Evolutionary conservation across 1,139 yeast genomes (phyloP).

Genomic region (Blastobotrys raffinosifermentans): DNA sequence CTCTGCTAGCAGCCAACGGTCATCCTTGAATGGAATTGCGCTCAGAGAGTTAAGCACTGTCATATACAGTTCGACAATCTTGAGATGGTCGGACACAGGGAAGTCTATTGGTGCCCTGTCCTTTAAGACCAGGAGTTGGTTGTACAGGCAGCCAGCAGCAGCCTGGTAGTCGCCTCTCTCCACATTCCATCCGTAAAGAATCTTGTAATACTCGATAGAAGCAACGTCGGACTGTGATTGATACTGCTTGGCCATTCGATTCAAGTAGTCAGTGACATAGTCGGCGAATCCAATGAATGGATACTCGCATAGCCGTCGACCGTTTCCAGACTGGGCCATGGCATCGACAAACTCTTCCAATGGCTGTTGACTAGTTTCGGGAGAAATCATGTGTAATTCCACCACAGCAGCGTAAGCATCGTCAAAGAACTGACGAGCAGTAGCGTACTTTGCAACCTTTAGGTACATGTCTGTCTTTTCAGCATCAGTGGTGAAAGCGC

Average conservation of each 20-base stretch:
- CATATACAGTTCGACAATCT: slow-evolving; percentile 17
- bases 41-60: slow-evolving; percentile 28
- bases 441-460: too few species aligned
- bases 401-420: slow-evolving; percentile 31
- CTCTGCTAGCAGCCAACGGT: slow-evolving; percentile 29
- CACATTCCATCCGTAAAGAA: slow-evolving; percentile 32
- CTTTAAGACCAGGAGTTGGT: slow-evolving; percentile 7
- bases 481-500: too few species aligned
- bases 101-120: slow-evolving; percentile 6
- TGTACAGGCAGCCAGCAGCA: slow-evolving; percentile 13
- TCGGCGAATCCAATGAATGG: slow-evolving; percentile 31
- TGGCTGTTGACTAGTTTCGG: not conserved
- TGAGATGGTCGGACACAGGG: slow-evolving; percentile 6
- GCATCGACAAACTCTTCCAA: slow-evolving; percentile 19
- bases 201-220: slow-evolving; percentile 19
- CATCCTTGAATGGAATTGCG: slow-evolving; percentile 21
- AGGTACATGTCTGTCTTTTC: too few species aligned
- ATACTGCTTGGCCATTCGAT: slow-evolving; percentile 3
- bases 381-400: slow-evolving; percentile 17
- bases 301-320: slow-evolving; percentile 22
- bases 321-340: slow-evolving; percentile 22
- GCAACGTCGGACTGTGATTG: slow-evolving; percentile 7
- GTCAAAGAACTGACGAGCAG: slow-evolving; percentile 21
- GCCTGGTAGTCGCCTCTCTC: slow-evolving; percentile 29
- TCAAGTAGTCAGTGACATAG: slow-evolving; percentile 21